Evolutionary conservation across 768 basidiomycete species (phyloP).

Genomic region (Kwoniella sp.): DNA sequence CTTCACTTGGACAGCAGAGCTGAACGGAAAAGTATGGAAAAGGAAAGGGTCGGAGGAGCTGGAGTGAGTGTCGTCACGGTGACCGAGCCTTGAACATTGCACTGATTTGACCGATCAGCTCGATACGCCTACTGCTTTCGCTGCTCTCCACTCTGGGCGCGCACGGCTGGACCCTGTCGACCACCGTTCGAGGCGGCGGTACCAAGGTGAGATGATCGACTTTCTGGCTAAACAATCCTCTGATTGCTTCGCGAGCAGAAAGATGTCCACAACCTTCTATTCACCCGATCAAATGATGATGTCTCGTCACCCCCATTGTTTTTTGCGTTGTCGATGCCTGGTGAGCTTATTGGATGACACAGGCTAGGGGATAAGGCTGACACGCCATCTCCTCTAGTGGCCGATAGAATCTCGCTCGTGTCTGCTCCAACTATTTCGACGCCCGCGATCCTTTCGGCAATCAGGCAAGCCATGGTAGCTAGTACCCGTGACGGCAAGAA

Average conservation of each 20-base stretch:
- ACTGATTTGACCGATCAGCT: slow-evolving; percentile 5
- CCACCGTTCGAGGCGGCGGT: slow-evolving; percentile 26
- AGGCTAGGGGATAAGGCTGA: slow-evolving; percentile 4
- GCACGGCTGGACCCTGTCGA: slow-evolving; percentile 35
- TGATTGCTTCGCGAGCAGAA: slow-evolving; percentile 3
- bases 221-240: neutral
- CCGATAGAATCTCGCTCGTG: slow-evolving; percentile 42
- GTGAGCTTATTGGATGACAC: slow-evolving; percentile 10
- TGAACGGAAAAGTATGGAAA: slow-evolving; percentile 35
- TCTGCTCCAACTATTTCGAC: slow-evolving; percentile 36
- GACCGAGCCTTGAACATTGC: neutral
- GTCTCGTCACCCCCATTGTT: slow-evolving; percentile 23
- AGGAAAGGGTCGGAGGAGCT: slow-evolving; percentile 35
- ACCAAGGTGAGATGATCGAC: slow-evolving; percentile 17
- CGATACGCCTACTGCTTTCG: slow-evolving; percentile 33
- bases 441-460: slow-evolving; percentile 33
- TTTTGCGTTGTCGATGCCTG: slow-evolving; percentile 40
- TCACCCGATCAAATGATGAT: slow-evolving; percentile 21
- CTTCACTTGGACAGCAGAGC: slow-evolving; percentile 28
- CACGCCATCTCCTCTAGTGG: slow-evolving; percentile 17
- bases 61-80: slow-evolving; percentile 25
- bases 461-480: slow-evolving; percentile 30
- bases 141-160: slow-evolving; percentile 26
- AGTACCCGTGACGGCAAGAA: too few relatives aligned
- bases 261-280: slow-evolving; percentile 38